Evolutionary conservation across 345 rosid genomes (phyloP).

Genomic region (Anacardium occidentale): DNA sequence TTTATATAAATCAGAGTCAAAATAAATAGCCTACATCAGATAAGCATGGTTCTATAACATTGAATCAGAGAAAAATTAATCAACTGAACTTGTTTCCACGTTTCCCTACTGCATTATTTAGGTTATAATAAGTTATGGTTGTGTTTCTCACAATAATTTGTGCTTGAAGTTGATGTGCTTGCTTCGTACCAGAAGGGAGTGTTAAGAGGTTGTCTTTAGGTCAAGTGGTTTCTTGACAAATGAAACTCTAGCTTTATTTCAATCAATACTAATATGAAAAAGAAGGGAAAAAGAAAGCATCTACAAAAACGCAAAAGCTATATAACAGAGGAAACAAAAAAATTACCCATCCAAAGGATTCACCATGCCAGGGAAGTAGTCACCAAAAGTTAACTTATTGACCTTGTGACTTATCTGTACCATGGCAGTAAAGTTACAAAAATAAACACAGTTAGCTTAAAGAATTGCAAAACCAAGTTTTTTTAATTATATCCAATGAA

Average conservation of each 20-base stretch:
- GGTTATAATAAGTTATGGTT: too few relatives aligned
- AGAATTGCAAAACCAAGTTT: background rate
- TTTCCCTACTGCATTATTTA: too few relatives aligned
- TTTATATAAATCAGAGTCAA: background rate
- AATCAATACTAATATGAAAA: background rate
- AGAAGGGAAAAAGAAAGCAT: background rate
- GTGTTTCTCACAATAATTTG: too few relatives aligned
- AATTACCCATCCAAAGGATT: conserved; percentile 88
- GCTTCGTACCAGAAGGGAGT: too few relatives aligned
- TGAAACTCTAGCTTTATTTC: background rate
- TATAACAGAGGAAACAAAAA: conserved; percentile 14
- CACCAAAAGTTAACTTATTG: conserved; percentile 73
- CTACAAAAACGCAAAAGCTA: background rate
- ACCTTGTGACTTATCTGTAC: conserved; percentile 77
- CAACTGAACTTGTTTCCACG: too few relatives aligned
- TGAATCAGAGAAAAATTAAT: too few relatives aligned
- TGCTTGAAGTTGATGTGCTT: too few relatives aligned
- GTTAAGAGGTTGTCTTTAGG: too few relatives aligned
- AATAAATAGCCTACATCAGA: background rate
- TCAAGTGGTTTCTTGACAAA: too few relatives aligned
- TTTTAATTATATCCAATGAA: background rate
- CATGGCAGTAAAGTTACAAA: conserved; percentile 14
- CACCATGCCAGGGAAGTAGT: conserved; percentile 76
- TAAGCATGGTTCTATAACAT: background rate
- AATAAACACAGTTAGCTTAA: background rate